A percentile compares a stretch with the other conserved stretches of the same genome.
phyloP scores from a whole-genome alignment of 2,329 filamentous ascomycete species.

The Sporothrix luriei region DNA sequence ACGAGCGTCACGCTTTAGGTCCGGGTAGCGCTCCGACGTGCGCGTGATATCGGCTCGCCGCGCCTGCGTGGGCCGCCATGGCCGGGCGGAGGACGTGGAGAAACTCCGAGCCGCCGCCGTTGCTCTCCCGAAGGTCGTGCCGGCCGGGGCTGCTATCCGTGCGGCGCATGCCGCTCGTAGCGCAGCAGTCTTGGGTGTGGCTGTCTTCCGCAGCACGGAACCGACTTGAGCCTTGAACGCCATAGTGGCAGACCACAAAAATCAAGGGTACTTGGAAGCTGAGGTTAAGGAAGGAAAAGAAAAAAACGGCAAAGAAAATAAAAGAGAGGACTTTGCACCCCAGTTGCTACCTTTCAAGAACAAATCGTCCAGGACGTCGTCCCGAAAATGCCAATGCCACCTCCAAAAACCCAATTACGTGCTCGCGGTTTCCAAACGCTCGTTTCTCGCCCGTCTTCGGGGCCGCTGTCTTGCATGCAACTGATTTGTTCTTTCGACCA shows the following conservation, averaged over 20 bases:
- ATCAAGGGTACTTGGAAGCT: not conserved
- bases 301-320: not conserved
- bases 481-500: not conserved
- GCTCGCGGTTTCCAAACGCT: slow-evolving; percentile 16
- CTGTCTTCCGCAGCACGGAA: slow-evolving; percentile 30
- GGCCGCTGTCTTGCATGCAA: not conserved
- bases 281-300: not conserved
- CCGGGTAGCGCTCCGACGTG: slow-evolving; percentile 84
- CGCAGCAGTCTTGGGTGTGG: slow-evolving; percentile 19
- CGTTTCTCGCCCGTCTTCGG: slow-evolving; percentile 17
- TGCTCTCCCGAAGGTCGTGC: not conserved
- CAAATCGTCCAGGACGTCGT: not conserved
- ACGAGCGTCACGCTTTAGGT: slow-evolving; percentile 74
- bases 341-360: not conserved
- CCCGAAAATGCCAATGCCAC: not conserved
- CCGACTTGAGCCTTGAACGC: slow-evolving; percentile 30
- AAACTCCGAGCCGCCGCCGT: slow-evolving; percentile 22
- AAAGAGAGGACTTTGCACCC: not conserved
- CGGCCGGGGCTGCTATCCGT: not conserved
- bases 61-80: slow-evolving; percentile 17
- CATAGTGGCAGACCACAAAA: slow-evolving; percentile 27
- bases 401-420: slow-evolving; percentile 23
- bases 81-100: slow-evolving; percentile 29
- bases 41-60: slow-evolving; percentile 56
- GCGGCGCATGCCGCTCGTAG: slow-evolving; percentile 21